Conservation (phyloP, 2,329 filamentous ascomycete genomes). For the Phyllosticta citriasiana region DNA sequence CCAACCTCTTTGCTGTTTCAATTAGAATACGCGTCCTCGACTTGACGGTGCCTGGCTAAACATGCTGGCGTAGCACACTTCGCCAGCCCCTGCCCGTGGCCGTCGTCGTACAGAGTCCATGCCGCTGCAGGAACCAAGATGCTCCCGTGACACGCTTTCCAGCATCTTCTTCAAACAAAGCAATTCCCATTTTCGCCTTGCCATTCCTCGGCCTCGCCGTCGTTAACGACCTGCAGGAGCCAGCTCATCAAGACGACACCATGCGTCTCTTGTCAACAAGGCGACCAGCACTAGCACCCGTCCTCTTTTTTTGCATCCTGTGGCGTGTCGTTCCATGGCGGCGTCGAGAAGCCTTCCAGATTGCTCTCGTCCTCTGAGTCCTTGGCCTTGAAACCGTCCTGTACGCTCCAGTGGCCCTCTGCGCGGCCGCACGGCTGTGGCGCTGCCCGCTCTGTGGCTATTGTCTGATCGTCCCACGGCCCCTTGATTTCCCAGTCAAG, state of each 20-base stretch:
- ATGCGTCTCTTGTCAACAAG: background rate
- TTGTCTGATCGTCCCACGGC: background rate
- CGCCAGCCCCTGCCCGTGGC: background rate
- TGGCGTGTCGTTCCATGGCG: slow-evolving; percentile 5
- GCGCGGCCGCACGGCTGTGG: slow-evolving; percentile 9
- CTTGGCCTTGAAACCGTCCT: background rate
- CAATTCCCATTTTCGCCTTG: slow-evolving; percentile 1
- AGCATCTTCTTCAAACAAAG: slow-evolving; percentile 7
- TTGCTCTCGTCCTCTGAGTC: background rate
- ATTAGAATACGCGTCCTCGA: background rate
- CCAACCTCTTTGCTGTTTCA: background rate
- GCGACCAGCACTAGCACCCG: background rate
- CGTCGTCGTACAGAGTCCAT: background rate
- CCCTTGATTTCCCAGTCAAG: background rate
- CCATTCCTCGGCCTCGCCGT: slow-evolving; percentile 1
- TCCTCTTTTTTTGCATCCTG: background rate
- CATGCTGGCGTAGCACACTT: background rate
- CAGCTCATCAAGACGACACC: background rate
- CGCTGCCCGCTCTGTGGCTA: background rate
- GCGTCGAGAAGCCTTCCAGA: background rate
- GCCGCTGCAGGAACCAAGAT: slow-evolving; percentile 8
- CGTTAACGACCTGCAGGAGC: background rate
- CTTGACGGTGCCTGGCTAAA: background rate
- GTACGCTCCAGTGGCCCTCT: background rate
- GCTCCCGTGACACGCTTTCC: background rate